Conservation (phyloP, 305 asterid genomes). For the Solanum chacoense region DNA sequence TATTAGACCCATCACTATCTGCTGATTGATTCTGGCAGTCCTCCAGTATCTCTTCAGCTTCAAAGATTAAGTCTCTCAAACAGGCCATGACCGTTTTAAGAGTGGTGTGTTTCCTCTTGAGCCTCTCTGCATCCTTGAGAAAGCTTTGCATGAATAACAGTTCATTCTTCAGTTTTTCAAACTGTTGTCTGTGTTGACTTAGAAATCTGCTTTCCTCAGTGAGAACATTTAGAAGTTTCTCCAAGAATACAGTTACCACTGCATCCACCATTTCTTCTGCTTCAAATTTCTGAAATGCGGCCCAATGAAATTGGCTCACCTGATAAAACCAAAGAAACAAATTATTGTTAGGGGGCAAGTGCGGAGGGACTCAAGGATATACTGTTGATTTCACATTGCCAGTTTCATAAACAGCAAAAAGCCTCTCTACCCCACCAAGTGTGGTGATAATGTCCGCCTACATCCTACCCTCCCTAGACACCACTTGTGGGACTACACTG, state of each 20-base stretch:
- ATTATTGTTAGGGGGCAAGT: background rate
- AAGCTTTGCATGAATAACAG: constrained; percentile 26
- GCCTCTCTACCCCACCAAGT: background rate
- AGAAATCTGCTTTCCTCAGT: constrained; percentile 18
- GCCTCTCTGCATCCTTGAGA: constrained; percentile 25
- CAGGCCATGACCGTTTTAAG: constrained; percentile 9
- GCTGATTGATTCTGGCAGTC: constrained; percentile 13
- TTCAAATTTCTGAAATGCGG: background rate
- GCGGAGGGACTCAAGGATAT: background rate
- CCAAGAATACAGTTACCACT: constrained; percentile 20
- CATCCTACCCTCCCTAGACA: background rate
- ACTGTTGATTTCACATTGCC: background rate
- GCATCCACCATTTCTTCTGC: constrained; percentile 23
- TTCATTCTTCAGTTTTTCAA: constrained; percentile 14
- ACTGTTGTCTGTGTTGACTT: constrained; percentile 11
- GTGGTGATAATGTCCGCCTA: background rate
- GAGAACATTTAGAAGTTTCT: constrained; percentile 14
- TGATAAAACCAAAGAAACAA: background rate
- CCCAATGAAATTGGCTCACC: background rate
- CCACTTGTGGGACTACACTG: background rate
- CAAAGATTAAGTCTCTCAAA: constrained; percentile 19
- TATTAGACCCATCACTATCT: background rate
- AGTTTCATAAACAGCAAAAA: background rate
- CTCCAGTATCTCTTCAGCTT: constrained; percentile 22
- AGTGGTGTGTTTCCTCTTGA: constrained; percentile 18